Evolutionary conservation across 1,284 basidiomycete species (phyloP), one percentile per base, ranked within the genome.

Genomic region (Heliocybe sulcata): DNA sequence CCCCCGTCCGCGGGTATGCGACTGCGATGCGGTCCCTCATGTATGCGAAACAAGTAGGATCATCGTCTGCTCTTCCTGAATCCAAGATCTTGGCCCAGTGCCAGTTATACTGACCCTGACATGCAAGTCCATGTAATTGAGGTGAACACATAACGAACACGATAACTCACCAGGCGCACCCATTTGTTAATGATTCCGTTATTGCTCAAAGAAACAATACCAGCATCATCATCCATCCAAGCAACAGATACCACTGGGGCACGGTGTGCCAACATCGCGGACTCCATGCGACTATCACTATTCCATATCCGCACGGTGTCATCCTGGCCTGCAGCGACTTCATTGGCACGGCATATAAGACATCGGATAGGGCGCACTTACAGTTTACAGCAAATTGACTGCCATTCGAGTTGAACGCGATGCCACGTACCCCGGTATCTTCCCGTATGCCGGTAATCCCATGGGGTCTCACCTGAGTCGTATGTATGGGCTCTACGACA

Each of bases 101-200:
- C 85, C 83, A 86, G 52, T 75, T 69, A 59, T 79, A 77, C 52
- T 69, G 66, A 11, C 72, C 74, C 79, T 82, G 56, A 54, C 25
- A 31, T 2, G 50, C 20, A 31, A 2, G n/a, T n/a, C n/a, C n/a
- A n/a, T n/a, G n/a, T 12, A 20, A 35, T 51, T 9, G 14, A 23
- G 20, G 20, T 51, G 26, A 19, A 22, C 19, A 25, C 6, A 27
- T 45, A 16, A 54, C 54, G 2, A 56, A 35, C 29, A 45, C 22
- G 31, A 35, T 35, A 22, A 69, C 77, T 66, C 59, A 82, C 82
- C 59, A 70, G 74, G 49, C 73, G 69, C 11, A 72, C 79, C 83
- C 83, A 86, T 57, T 77, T 78, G 61, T 76, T 76, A 47, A 86
- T 66, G 27, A 77, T 60, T 2, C 84, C 85, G 62, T 83, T 82